Conservation (phyloP, 106 monocot species). For the Dactylorhiza incarnata region DNA sequence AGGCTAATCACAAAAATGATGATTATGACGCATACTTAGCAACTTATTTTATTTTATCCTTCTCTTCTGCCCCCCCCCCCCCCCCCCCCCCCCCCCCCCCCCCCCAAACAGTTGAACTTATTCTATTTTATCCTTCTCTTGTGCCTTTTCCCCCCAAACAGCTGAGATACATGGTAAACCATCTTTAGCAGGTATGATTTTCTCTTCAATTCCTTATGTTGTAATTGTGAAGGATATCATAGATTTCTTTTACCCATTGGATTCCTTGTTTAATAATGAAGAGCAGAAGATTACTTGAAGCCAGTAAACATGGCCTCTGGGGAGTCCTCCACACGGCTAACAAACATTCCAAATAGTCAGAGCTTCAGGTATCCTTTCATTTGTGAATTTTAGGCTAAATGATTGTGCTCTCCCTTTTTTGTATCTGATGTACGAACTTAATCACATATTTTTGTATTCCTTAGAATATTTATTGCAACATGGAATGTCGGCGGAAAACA, state of each 20-base stretch:
- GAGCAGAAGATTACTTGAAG: slow-evolving; percentile 10
- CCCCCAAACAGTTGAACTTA: background rate
- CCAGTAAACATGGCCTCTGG: slow-evolving; percentile 13
- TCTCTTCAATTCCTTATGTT: background rate
- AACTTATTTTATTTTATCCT: background rate
- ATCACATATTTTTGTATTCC: background rate
- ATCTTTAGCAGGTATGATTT: background rate
- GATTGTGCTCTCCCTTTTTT: background rate
- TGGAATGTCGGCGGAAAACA: slow-evolving; percentile 82
- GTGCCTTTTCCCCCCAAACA: background rate
- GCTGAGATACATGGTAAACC: background rate
- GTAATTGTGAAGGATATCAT: background rate
- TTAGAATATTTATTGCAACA: slow-evolving; percentile 59
- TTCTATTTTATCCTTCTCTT: background rate
- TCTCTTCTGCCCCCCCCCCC: background rate
- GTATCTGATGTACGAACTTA: background rate
- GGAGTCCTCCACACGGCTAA: slow-evolving; percentile 9
- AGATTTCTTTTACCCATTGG: background rate
- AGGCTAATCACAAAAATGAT: too few relatives aligned
- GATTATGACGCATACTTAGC: background rate
- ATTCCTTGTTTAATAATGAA: slow-evolving; percentile 7
- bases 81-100: too few relatives aligned
- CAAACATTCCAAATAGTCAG: slow-evolving; percentile 19
- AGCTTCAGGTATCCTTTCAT: slow-evolving; percentile 26
- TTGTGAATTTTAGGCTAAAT: background rate